phyloP scores from a whole-genome alignment of 2,329 filamentous ascomycete species.

The Oidium heveae region DNA sequence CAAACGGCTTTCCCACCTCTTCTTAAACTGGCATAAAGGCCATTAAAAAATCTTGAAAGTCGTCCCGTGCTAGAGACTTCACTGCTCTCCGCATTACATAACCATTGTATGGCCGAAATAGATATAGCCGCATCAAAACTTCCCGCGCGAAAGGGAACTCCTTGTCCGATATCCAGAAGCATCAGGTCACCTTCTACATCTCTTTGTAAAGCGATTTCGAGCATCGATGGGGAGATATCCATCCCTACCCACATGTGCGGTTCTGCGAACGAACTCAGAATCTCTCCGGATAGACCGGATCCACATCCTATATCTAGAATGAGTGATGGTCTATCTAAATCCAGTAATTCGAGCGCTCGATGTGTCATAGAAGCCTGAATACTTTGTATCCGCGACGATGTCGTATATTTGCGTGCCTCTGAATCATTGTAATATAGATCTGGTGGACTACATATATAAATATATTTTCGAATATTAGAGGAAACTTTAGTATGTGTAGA shows the following conservation, averaged over 20 bases:
- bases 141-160: slow-evolving; percentile 76
- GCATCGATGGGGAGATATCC: slow-evolving; percentile 87
- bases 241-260: slow-evolving; percentile 94
- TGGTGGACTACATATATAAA: slow-evolving; percentile 35
- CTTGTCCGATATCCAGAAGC: slow-evolving; percentile 84
- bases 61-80: slow-evolving; percentile 61
- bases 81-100: slow-evolving; percentile 81
- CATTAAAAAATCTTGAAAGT: slow-evolving; percentile 71
- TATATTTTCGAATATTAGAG: no score
- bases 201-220: slow-evolving; percentile 76
- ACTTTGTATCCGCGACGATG: slow-evolving; percentile 78
- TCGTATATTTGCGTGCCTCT: slow-evolving; percentile 94
- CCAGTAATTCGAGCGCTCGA: slow-evolving; percentile 74
- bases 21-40: slow-evolving; percentile 60
- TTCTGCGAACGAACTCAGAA: slow-evolving; percentile 57
- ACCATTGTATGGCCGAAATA: slow-evolving; percentile 93
- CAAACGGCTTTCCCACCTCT: slow-evolving; percentile 77
- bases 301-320: slow-evolving; percentile 96
- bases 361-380: slow-evolving; percentile 91
- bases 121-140: slow-evolving; percentile 86
- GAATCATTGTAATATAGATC: slow-evolving; percentile 94
- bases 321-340: slow-evolving; percentile 52
- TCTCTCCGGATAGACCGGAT: slow-evolving; percentile 81
- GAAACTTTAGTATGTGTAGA: no score
- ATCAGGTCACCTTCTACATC: slow-evolving; percentile 88